Conservation (phyloP, 495 filamentous ascomycete species). For the Geopyxis carbonaria region DNA sequence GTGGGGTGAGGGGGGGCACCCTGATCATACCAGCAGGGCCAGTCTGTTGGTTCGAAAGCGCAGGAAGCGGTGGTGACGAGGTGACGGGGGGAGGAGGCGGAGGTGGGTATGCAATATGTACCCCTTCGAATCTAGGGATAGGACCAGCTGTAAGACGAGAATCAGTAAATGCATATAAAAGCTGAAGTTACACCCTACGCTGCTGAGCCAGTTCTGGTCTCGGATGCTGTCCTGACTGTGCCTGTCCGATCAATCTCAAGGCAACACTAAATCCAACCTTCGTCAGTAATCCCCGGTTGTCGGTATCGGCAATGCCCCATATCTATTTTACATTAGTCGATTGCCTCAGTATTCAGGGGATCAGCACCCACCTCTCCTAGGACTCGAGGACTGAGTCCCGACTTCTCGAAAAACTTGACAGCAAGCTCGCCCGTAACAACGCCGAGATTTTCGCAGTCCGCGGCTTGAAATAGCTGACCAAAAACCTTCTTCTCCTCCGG, state of each 20-base stretch:
- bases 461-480: conserved; percentile 73
- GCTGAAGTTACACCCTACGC: conserved; percentile 31
- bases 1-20: conserved; percentile 75
- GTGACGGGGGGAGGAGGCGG: conserved; percentile 27
- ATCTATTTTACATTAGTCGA: conserved; percentile 40
- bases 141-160: conserved; percentile 50
- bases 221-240: conserved; percentile 68
- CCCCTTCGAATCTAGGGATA: conserved; percentile 78
- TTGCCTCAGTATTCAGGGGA: neutral
- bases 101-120: conserved; percentile 28
- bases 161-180: conserved; percentile 1
- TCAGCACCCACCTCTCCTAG: conserved; percentile 80
- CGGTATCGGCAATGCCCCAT: conserved; percentile 95
- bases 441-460: conserved; percentile 76
- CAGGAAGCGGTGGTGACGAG: conserved; percentile 34
- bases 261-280: conserved; percentile 82
- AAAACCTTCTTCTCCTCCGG: conserved; percentile 86
- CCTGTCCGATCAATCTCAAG: conserved; percentile 84
- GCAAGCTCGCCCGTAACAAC: conserved; percentile 91
- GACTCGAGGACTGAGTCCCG: conserved; percentile 61
- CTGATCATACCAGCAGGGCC: conserved; percentile 51
- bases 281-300: conserved; percentile 86
- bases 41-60: conserved; percentile 45
- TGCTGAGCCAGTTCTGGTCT: conserved; percentile 57
- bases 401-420: conserved; percentile 97